Evolutionary conservation across 2,329 filamentous ascomycete genomes (phyloP), one percentile per base, ranked within the genome.

Genomic region (Aspergillus thermomutatus): DNA sequence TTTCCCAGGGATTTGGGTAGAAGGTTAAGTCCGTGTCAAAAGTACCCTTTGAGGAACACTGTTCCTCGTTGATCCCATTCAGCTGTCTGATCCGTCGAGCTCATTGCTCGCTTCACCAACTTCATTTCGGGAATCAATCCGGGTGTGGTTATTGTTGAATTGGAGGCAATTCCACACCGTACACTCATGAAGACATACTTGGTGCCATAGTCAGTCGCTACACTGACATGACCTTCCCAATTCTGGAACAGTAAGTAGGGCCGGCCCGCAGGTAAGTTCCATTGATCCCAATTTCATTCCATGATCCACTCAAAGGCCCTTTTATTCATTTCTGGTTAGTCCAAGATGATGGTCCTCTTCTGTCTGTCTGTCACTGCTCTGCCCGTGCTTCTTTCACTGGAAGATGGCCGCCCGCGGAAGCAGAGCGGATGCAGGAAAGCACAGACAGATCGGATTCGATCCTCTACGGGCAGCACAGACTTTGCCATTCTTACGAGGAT

Each of bases 181-280:
- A 34, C 31, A 34, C 31, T 34, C 31, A 17, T 17, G 14, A 34
- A 34, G 31, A 11, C 31, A 34, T 17, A 34, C 11, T 7, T 17
- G 31, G 17, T 34, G 4, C 31, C 6, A 17, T 37, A 17, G 25
- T 26, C 25, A 26, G 31, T 19, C 21, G 41, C 21, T 19, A 45
- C 41, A 10, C n/a, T 4, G 41, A 21, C 8, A 8, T 23, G 41
- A 45, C 41, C 41, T 45, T 23, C 41, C 41, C 26, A 50, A 48
- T 54, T 63, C 52, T 61, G 62, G 63, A 58, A 63, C 60, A 57
- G 55, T 61, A 63, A 56, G 55, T 61, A 65, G 64, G 64, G 58
- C 61, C 64, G 64, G 64, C 60, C 64, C 64, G 64, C 59, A 49
- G 53, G 53, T 46, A 59, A 62, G 64, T 63, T 63, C 62, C 59